Evolutionary conservation across 2,329 filamentous ascomycete genomes (phyloP).

Genomic region (Basipetospora sp.): DNA sequence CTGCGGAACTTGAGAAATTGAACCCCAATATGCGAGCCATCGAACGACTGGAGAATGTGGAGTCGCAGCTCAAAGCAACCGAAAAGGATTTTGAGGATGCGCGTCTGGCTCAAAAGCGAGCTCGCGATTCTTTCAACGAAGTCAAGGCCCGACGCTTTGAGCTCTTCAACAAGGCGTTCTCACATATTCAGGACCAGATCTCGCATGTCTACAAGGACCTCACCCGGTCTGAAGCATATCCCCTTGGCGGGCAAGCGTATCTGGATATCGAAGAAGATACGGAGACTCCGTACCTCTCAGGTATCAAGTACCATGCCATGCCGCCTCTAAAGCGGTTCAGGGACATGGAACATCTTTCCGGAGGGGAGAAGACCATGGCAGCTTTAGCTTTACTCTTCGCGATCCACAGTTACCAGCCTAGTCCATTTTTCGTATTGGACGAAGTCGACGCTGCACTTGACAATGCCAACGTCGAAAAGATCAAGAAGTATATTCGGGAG

Average conservation of each 20-base stretch:
- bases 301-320: constrained; percentile 98
- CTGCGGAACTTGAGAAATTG: constrained; percentile 75
- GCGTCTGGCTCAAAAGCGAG: constrained; percentile 54
- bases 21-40: constrained; percentile 94
- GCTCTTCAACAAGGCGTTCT: constrained; percentile 88
- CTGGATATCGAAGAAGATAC: constrained; percentile 86
- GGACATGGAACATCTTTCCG: constrained; percentile 96
- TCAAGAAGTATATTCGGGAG: constrained; percentile 89
- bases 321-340: constrained; percentile 94
- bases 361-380: constrained; percentile 97
- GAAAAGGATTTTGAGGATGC: constrained; percentile 84
- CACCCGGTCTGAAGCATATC: constrained; percentile 78
- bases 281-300: constrained; percentile 89
- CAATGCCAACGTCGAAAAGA: constrained; percentile 89
- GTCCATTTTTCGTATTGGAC: constrained; percentile 93
- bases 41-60: constrained; percentile 75
- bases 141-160: constrained; percentile 73
- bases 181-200: constrained; percentile 90
- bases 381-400: constrained; percentile 92
- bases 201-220: constrained; percentile 88
- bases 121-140: constrained; percentile 69
- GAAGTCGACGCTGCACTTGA: constrained; percentile 97
- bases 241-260: constrained; percentile 76
- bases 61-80: constrained; percentile 65
- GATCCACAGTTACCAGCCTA: constrained; percentile 89